Evolutionary conservation across 2,329 filamentous ascomycete genomes (phyloP), one percentile per base, ranked within the genome.

Genomic region (Elsinoe perseae): DNA sequence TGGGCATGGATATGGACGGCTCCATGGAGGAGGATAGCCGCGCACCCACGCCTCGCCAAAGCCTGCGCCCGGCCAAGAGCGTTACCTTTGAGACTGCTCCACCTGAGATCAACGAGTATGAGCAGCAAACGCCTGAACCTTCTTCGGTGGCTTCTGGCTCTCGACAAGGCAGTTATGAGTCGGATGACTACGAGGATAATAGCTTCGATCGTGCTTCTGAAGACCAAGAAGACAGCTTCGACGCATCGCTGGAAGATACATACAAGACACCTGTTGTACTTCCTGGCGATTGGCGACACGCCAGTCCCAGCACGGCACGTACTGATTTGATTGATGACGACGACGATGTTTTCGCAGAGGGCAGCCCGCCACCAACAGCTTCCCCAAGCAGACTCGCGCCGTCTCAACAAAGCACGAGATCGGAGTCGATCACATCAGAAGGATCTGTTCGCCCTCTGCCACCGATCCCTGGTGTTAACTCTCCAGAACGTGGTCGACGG

Each of bases 181-280:
- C 89, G 0, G 76, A 77, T 1, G 83, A 87, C 28, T 85, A 87
- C 16, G 82, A 90, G 38, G 86, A 90, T 43, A 77, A 83, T 43
- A 87, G 73, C 66, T 77, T 77, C 59, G 75, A 77, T 55, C 79
- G 78, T 7, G 83, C 80, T 23, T 80, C 79, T 4, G 74, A 81
- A 25, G 79, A 82, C 55, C 59, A 63, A 6, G 63, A 63, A 36
- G 92, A 96, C 67, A 96, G 92, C 73, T 97, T 97, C 64, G 92
- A 97, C 71, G 92, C 89, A 12, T 95, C 90, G 5, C 79, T 97
- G 1, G 92, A 97, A 71, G 92, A 97, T 66, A 92, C 89, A 4
- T 89, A 95, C 66, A 97, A 97, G 77, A 97, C 93, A 1, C 93
- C 93, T 0, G 93, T 98, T 9, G 92, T 98, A n/a, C 82, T 95